A percentile compares a stretch with the other conserved stretches of the same genome.
phyloP scores from a whole-genome alignment of 2,329 filamentous ascomycete genomes.

The Neoscytalidium dimidiatum region DNA sequence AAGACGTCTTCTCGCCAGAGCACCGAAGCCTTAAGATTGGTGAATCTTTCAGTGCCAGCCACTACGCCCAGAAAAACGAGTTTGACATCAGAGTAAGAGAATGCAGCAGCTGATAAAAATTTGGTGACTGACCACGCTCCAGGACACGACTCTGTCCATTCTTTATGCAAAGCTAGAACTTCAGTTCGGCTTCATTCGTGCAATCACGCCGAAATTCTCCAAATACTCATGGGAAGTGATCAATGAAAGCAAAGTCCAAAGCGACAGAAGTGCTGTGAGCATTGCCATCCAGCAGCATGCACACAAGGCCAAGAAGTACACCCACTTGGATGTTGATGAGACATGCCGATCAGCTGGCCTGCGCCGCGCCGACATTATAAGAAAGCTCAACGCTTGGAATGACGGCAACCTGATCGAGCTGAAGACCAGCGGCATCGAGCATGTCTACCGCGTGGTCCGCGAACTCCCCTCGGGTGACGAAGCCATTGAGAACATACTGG shows the following conservation, averaged over 20 bases:
- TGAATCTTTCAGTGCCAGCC: conserved; percentile 50
- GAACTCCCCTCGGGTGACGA: conserved; percentile 45
- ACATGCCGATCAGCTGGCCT: conserved; percentile 37
- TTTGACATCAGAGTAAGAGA: conserved; percentile 54
- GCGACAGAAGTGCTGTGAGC: conserved; percentile 46
- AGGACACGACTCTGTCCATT: conserved; percentile 49
- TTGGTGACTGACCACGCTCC: conserved; percentile 30
- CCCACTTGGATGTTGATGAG: conserved; percentile 52
- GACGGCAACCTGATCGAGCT: conserved; percentile 54
- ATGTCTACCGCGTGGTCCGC: conserved; percentile 55
- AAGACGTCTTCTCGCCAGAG: conserved; percentile 51
- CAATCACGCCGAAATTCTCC: conserved; percentile 59
- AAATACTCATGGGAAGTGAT: conserved; percentile 52
- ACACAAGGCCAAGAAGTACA: conserved; percentile 45
- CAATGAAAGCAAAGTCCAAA: conserved; percentile 35
- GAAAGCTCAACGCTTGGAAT: conserved; percentile 57
- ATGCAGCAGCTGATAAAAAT: conserved; percentile 21
- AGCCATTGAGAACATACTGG: conserved; percentile 49
- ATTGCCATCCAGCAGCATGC: conserved; percentile 47
- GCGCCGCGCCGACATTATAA: conserved; percentile 51
- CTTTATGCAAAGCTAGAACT: conserved; percentile 64
- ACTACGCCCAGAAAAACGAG: conserved; percentile 48
- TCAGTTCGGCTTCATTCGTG: conserved; percentile 58
- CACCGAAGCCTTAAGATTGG: conserved; percentile 33
- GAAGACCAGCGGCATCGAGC: conserved; percentile 53